A percentile compares a stretch with the other conserved stretches of the same genome.
Conservation (phyloP, 2,329 filamentous ascomycete species). For the Beauveria pseudobassiana region DNA sequence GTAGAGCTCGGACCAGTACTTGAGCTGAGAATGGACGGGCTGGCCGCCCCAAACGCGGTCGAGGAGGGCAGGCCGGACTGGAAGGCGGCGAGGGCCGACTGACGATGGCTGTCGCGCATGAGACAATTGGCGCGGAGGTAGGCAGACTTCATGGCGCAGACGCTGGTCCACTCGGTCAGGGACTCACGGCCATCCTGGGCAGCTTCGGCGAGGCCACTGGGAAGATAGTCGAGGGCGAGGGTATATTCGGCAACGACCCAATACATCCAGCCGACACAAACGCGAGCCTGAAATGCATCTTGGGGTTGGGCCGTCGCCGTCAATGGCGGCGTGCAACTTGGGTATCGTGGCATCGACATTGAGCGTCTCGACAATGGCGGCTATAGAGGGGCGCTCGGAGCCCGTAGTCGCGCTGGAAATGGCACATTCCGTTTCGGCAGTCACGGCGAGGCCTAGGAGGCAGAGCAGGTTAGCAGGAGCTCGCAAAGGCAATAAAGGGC, state of each 20-base stretch:
- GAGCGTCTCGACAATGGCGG: conserved; percentile 34
- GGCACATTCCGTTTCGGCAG: conserved; percentile 61
- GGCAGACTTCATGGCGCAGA: conserved; percentile 70
- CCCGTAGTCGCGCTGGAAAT: conserved; percentile 47
- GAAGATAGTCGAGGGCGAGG: conserved; percentile 53
- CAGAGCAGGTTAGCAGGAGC: neutral
- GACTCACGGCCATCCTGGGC: conserved; percentile 45
- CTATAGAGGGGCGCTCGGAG: conserved; percentile 34
- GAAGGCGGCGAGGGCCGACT: conserved; percentile 60
- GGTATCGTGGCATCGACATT: conserved; percentile 39
- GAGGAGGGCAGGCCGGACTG: conserved; percentile 59
- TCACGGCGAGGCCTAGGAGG: conserved; percentile 56
- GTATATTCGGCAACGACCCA: conserved; percentile 67
- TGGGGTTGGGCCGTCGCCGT: conserved; percentile 45
- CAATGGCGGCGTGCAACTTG: conserved; percentile 48
- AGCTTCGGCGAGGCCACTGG: conserved; percentile 52
- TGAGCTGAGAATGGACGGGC: conserved; percentile 55
- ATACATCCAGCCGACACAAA: conserved; percentile 79
- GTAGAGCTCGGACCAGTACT: conserved; percentile 72
- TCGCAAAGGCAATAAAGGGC: conserved; percentile 5
- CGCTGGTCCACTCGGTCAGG: conserved; percentile 68
- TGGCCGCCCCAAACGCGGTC: conserved; percentile 42
- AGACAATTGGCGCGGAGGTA: conserved; percentile 67
- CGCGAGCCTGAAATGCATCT: conserved; percentile 68
- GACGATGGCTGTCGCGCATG: conserved; percentile 38